Base-by-base conservation (phyloP, 2,329 filamentous ascomycete genomes). In the Microthyrium microscopicum region DNA sequence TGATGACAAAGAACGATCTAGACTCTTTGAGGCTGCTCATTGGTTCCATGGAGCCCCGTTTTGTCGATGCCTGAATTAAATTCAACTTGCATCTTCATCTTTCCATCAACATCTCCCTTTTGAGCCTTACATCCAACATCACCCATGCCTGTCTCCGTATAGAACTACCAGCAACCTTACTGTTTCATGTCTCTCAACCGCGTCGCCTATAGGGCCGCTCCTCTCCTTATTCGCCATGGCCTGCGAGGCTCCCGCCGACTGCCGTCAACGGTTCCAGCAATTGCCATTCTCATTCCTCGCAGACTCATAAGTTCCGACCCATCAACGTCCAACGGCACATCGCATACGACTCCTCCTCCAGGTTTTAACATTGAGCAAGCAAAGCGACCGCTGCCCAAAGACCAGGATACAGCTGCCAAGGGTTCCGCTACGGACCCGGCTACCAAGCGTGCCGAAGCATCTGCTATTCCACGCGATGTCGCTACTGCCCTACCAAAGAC, bases 291-390 rank as follows among this genome's bases (percentile, higher is more conserved):
- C 22, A 9, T 25, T 13, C 22, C 22, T 25, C 22, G 22, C 22
- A 56, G 66, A 36, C 51, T 53, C 40, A 61, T 69, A 41, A 59
- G 68, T 19, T 77, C 72, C 29, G 68, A 27, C 20, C 15, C 20
- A 18, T 18, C 8, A 21, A 22, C 7, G n/a, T 25, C 17, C 24
- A 22, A 20, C 15, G 29, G 20, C 68, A 33, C 62, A 66, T 35
- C 26, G 60, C 68, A 33, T 62, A 66, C 35, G 74, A n/a, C 70
- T 31, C 85, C 83, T 28, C 85, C 85, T 37, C 85, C 84, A 11
- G 85, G 85, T 19, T 94, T 93, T 64, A 85, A 89, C 51, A 64
- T 80, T n/a, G 76, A 87, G 49, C 67, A 83, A 60, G 85, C 85
- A 44, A 87, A 84, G 68, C 87, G 84, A 52, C 80, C 84, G 9